Evolutionary conservation across 805 yeast genomes (phyloP), one percentile per base, ranked within the genome.

Genomic region (Metschnikowia baotianmanensis): DNA sequence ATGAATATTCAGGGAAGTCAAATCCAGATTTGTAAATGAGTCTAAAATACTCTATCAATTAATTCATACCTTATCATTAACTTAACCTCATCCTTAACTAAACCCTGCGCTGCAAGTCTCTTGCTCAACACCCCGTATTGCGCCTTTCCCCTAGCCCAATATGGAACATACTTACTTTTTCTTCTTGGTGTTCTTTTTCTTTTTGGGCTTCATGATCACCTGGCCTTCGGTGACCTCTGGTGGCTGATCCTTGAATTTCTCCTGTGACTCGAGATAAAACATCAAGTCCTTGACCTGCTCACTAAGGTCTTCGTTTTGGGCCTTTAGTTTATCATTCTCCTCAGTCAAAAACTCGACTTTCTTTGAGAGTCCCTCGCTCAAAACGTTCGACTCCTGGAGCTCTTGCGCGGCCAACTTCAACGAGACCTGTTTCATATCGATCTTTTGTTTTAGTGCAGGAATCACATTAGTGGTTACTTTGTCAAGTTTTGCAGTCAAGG

Each of bases 211-310:
- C 24, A 83, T 65, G 0, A 83, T 65, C 0, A 85, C 62, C 3
- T 79, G 76, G 0, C 96, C 96, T 47, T 87, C 82, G 50, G 69
- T 78, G 12, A 83, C 82, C 25, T 83, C 91, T 10, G 83, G 83
- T 3, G 80, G 74, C 17, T 86, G 85, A 53, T 79, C 77, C 52
- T 80, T 77, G 53, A 87, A 76, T 61, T 83, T 85, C 41, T 80
- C 83, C 55, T 78, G 85, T 0, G 85, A 73, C 43, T 84, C 91
- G 28, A 88, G 61, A 54, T 70, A 86, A 47, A 86, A 83, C 96
- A 89, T 86, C 38, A 88, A 59, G 58, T 88, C 96, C 21, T 72
- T 76, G 3, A 80, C 80, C 56, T 83, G 86, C 29, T 82, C 87
- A 31, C 71, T 58, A 22, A 83, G 55, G 2, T 78, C 86, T 9